Percentiles rank a stretch among this genome's conserved stretches.
Evolutionary conservation across 2,329 filamentous ascomycete species (phyloP).

Genomic region (Aspergillus jensenii): DNA sequence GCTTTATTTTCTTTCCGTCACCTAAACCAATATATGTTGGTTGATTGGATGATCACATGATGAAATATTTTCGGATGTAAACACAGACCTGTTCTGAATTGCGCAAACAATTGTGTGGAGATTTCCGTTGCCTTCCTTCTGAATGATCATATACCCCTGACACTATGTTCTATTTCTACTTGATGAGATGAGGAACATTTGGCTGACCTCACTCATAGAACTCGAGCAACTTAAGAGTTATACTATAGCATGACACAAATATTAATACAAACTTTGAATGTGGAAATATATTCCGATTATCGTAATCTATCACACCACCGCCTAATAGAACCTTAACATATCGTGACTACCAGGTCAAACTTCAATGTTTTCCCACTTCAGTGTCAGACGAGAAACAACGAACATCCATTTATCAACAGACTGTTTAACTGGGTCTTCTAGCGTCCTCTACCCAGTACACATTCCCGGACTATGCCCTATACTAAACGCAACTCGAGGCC

Average conservation of each 20-base stretch:
- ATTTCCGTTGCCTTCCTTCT: conserved; percentile 99
- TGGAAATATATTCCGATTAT: not conserved
- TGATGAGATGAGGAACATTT: not conserved
- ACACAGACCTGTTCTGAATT: conserved; percentile 74
- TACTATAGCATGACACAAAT: not conserved
- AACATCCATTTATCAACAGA: no score
- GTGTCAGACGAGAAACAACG: no score
- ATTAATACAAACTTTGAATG: not conserved
- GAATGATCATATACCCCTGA: conserved; percentile 45
- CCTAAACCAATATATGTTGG: not conserved
- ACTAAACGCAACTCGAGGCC: no score
- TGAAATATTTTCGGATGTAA: conserved; percentile 99
- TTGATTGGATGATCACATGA: conserved; percentile 36
- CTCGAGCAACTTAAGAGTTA: not conserved
- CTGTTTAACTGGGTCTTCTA: no score
- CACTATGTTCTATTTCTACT: not conserved
- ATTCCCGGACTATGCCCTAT: no score
- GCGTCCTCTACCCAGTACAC: no score
- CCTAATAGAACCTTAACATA: not conserved
- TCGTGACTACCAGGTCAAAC: no score
- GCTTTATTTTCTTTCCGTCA: not conserved
- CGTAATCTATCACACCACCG: not conserved
- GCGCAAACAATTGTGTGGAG: conserved; percentile 89
- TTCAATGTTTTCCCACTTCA: no score
- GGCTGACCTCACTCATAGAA: not conserved